A percentile compares a stretch with the other conserved stretches of the same genome.
Evolutionary conservation across 1,284 basidiomycete genomes (phyloP).

Genomic region (Ganoderma sp.): DNA sequence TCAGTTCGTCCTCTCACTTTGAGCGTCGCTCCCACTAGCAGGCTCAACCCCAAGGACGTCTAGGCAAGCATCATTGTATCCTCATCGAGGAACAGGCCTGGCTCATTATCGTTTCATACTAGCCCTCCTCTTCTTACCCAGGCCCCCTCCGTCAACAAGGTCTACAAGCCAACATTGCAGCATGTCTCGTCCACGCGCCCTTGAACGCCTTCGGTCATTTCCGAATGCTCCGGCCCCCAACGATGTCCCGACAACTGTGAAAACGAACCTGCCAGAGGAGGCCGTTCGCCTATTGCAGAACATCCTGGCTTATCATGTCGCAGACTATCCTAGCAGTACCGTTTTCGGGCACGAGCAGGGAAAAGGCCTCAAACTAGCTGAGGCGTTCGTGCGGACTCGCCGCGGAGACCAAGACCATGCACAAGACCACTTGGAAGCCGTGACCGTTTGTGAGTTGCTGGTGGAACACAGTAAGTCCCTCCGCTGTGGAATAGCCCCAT

Average conservation of each 20-base stretch:
- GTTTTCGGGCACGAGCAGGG: constrained; percentile 36
- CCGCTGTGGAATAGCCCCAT: background rate
- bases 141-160: background rate
- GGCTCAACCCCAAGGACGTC: background rate
- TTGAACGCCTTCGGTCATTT: constrained; percentile 22
- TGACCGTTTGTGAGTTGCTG: constrained; percentile 37
- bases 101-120: background rate
- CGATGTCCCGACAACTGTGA: constrained; percentile 32
- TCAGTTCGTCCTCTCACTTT: background rate
- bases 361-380: constrained; percentile 33
- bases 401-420: constrained; percentile 12
- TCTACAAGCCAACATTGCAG: background rate
- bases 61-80: background rate
- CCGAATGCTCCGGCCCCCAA: constrained; percentile 37
- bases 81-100: background rate
- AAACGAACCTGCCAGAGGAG: constrained; percentile 35
- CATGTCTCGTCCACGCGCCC: background rate
- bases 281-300: constrained; percentile 35
- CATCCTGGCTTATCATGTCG: constrained; percentile 38
- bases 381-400: constrained; percentile 29
- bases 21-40: background rate
- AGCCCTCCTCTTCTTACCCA: background rate
- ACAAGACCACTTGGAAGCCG: constrained; percentile 27
- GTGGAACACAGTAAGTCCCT: constrained; percentile 35
- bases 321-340: constrained; percentile 31